phyloP scores from a whole-genome alignment of 495 filamentous ascomycete genomes.

The Xylaria scruposa region DNA sequence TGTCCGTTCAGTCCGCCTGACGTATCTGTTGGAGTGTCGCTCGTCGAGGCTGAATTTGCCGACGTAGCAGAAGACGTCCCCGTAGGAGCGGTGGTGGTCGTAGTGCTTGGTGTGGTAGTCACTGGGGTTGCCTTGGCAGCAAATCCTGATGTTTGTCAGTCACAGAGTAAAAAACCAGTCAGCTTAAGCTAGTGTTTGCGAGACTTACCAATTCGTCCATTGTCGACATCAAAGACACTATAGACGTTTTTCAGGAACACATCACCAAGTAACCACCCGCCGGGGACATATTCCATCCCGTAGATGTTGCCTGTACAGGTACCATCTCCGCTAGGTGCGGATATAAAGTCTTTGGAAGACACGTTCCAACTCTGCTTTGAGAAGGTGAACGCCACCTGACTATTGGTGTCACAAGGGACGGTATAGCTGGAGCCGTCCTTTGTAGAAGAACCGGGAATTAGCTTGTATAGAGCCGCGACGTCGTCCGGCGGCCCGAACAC shows the following conservation, averaged over 20 bases:
- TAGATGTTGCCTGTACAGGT: slow-evolving; percentile 73
- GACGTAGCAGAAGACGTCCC: slow-evolving; percentile 9
- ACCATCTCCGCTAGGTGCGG: slow-evolving; percentile 46
- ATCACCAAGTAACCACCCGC: slow-evolving; percentile 78
- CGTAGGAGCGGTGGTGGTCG: slow-evolving; percentile 28
- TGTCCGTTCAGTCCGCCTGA: slow-evolving; percentile 19
- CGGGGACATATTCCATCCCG: slow-evolving; percentile 50
- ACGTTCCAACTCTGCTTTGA: slow-evolving; percentile 65
- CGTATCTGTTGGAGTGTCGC: neutral
- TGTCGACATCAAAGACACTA: slow-evolving; percentile 76
- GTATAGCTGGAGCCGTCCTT: slow-evolving; percentile 62
- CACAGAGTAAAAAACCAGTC: neutral
- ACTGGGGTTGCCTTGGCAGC: slow-evolving; percentile 41
- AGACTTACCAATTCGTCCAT: slow-evolving; percentile 58
- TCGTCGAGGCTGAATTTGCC: neutral
- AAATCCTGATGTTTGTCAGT: slow-evolving; percentile 41
- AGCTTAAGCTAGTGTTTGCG: neutral
- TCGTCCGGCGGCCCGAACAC: slow-evolving; percentile 71
- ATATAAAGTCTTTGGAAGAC: slow-evolving; percentile 72
- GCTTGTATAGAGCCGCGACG: slow-evolving; percentile 66
- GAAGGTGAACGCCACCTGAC: slow-evolving; percentile 47
- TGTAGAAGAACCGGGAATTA: slow-evolving; percentile 64
- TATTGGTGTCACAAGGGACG: slow-evolving; percentile 73
- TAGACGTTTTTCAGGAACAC: slow-evolving; percentile 93
- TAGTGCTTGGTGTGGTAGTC: slow-evolving; percentile 26